Base-by-base conservation (phyloP, 495 filamentous ascomycete genomes). In the Podospora fimiseda region DNA sequence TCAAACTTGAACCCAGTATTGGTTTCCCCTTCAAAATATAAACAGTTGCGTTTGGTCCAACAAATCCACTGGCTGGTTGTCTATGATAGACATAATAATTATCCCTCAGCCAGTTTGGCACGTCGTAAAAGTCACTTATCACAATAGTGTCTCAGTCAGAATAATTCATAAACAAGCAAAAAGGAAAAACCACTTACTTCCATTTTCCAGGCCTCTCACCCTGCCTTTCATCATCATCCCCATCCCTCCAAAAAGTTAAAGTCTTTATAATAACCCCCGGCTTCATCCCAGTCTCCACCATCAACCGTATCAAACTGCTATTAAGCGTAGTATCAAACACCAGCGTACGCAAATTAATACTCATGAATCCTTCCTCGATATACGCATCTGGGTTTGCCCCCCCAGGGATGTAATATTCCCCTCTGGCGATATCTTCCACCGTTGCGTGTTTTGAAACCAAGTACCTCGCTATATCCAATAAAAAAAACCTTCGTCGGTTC, bases 281-380 rank as follows among this genome's bases (percentile, higher is more conserved):
- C 16, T 14, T 16, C 15, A 24, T 5, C 2, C 37, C 38, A 1
- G 41, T 21, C 30, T 59, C 57, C 22, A 48, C 27, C 15, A 55
- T 33, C 1, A 48, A 36, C 9, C 48, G 42, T 4, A 55, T 2
- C 0, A 55, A 8, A 8, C 37, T 51, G 43, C 23, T 45, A 44
- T 59, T 59, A 19, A 48, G 39, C 41, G 57, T 52, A 9, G 57
- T 51, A 44, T 52, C 52, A 3, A 55, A 23, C 4, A 55, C 14
- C 1, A 59, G 37, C 14, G 57, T 49, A 14, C 33, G 43, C 1
- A 18, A 13, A 52, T 59, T 45, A 15, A 55, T 37, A 13, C 52
- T 45, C n/a, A 52, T 9, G 39, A 58, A 30, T 9, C 50, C 55
- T 9, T 52, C 19, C 4, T 23, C 20, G 16, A 53, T 20, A 21